Conservation (phyloP, 495 filamentous ascomycete genomes). For the Durotheca rogersii region DNA sequence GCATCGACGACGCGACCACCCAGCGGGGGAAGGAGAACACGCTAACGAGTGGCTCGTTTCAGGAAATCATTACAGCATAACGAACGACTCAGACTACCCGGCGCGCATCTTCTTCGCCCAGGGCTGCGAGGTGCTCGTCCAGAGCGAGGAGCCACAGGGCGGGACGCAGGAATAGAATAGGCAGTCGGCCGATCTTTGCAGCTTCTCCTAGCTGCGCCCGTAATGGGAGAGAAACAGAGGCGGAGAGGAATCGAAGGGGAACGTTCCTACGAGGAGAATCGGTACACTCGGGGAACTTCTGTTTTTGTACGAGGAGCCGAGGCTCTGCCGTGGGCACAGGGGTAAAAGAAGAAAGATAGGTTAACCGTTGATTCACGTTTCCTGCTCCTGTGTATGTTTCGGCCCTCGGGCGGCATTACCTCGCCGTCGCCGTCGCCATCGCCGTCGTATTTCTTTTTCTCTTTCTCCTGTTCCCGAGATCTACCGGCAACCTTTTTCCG, state of each 20-base stretch:
- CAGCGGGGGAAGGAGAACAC: background rate
- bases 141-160: slow-evolving; percentile 7
- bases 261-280: no score
- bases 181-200: no score
- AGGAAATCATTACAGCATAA: slow-evolving; percentile 86
- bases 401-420: slow-evolving; percentile 7
- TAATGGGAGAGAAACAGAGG: no score
- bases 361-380: no score
- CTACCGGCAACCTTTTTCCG: no score
- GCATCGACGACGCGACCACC: no score
- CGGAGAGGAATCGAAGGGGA: no score
- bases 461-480: slow-evolving; percentile 1
- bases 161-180: slow-evolving; percentile 11
- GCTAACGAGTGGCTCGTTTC: slow-evolving; percentile 14
- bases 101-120: slow-evolving; percentile 85
- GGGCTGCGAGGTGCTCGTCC: slow-evolving; percentile 58
- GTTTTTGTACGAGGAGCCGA: no score
- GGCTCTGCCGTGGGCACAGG: no score
- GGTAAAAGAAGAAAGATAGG: no score
- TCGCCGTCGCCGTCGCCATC: background rate
- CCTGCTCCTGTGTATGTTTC: background rate
- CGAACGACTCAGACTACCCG: slow-evolving; percentile 65
- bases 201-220: no score
- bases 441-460: background rate
- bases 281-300: no score